Evolutionary conservation across 2,329 filamentous ascomycete genomes (phyloP), one percentile per base, ranked within the genome.

Genomic region (Cordyceps fumosorosea): DNA sequence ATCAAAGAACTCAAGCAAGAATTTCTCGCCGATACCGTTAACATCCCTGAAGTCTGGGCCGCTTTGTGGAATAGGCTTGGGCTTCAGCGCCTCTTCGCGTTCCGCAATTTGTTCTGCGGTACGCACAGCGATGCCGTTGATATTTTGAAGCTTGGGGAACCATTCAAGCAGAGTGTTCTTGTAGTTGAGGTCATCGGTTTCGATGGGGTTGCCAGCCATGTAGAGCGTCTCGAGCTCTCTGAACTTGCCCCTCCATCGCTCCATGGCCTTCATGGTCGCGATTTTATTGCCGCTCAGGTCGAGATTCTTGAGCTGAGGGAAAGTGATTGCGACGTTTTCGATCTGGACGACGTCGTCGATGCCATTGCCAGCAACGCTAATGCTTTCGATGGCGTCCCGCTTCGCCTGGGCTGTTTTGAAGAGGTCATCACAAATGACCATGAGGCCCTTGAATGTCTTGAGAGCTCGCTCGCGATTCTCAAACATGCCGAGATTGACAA

Each of bases 361-460:
- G 64, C 86, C 85, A 74, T 98, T 98, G 72, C 86, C 85, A 20
- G 89, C 87, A 14, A 99, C 82, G 44, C 88, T 90, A 68, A 98
- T 88, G 70, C 91, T 93, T 66, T 88, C 80, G 55, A 99, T 88
- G 5, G 89, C 88, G 53, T 92, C 88, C 56, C 86, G 84, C 73
- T 93, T 93, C 56, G 89, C 87, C 64, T 88, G 80, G 14, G 83
- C 72, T 2, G 83, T 87, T 67, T 88, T 87, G 77, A 96, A 96
- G 20, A 89, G 83, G 64, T 85, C 79, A 59, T 96, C 87, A 72
- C 90, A 92, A 53, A 97, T 87, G 63, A 85, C 86, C 90, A 98
- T 96, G 65, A 98, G 81, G 1, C 90, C 93, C 58, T 90, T 90
- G 76, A 98, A 97, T 65, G 96, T 90, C 73, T 97, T 99, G 65